A percentile compares a stretch with the other conserved stretches of the same genome.
Conservation (phyloP, 768 basidiomycete genomes). For the Hydnomerulius pinastri region DNA sequence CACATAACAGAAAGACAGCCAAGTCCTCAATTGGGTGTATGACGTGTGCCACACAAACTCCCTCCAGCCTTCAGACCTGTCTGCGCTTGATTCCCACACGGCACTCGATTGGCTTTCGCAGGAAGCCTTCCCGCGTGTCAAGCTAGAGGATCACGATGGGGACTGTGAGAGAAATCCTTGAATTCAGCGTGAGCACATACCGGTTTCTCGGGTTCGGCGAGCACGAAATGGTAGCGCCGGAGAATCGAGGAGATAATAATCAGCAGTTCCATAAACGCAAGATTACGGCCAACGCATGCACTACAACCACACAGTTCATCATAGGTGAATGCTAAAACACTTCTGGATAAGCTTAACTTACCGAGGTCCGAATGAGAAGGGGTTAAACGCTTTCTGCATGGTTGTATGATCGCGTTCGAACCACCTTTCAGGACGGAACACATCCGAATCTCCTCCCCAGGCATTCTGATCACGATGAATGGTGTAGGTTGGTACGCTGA, state of each 20-base stretch:
- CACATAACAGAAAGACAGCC: background rate
- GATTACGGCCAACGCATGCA: conserved; percentile 82
- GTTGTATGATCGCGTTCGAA: conserved; percentile 64
- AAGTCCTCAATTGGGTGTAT: background rate
- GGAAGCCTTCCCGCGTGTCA: conserved; percentile 80
- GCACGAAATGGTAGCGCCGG: conserved; percentile 72
- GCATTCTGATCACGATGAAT: conserved; percentile 71
- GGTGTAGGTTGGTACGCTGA: conserved; percentile 81
- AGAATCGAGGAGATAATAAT: conserved; percentile 82
- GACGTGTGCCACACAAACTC: background rate
- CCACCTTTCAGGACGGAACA: conserved; percentile 84
- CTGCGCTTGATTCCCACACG: conserved; percentile 72
- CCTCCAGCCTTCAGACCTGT: conserved; percentile 29
- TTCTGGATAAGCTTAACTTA: conserved; percentile 27
- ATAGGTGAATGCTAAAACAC: conserved; percentile 1
- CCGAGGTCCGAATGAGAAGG: conserved; percentile 84
- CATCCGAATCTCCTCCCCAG: conserved; percentile 81
- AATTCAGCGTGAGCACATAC: conserved; percentile 38
- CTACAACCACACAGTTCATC: conserved; percentile 35
- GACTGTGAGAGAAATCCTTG: conserved; percentile 8
- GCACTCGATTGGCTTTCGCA: conserved; percentile 79
- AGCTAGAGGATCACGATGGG: conserved; percentile 43
- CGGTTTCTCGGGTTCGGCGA: conserved; percentile 57
- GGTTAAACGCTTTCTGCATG: conserved; percentile 78
- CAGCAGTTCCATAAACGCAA: conserved; percentile 77